Evolutionary conservation across 2,329 filamentous ascomycete species (phyloP).

Genomic region (Beauveria brongniartii): DNA sequence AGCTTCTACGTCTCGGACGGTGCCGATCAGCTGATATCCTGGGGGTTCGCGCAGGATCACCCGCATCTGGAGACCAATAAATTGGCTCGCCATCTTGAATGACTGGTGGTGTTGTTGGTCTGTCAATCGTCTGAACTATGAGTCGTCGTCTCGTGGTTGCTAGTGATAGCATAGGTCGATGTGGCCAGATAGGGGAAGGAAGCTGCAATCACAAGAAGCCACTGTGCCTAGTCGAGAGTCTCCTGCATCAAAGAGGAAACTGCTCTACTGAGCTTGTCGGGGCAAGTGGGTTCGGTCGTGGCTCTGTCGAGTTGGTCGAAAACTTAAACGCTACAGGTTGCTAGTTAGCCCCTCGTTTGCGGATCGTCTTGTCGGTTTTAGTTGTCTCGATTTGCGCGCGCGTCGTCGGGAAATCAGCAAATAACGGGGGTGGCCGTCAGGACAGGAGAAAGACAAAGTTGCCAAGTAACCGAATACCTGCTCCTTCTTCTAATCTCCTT

Average conservation of each 20-base stretch:
- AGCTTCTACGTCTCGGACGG: conserved; percentile 59
- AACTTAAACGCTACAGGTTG: neutral
- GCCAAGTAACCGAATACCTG: conserved; percentile 9
- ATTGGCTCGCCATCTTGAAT: conserved; percentile 47
- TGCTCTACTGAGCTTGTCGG: neutral
- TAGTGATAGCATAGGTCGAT: neutral
- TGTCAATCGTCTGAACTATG: neutral
- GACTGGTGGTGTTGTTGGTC: neutral
- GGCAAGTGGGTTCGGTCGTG: neutral
- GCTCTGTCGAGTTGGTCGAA: neutral
- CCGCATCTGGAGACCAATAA: conserved; percentile 68
- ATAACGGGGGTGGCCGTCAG: neutral
- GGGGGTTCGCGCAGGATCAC: conserved; percentile 62
- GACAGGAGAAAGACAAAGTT: neutral
- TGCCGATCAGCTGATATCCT: conserved; percentile 58
- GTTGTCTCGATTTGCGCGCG: neutral
- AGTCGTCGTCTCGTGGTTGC: neutral
- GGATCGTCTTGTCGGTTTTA: neutral
- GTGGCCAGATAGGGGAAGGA: neutral
- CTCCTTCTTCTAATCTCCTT: neutral
- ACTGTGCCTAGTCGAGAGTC: neutral
- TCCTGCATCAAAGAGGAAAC: conserved; percentile 5
- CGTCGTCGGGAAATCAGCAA: neutral
- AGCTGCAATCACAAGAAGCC: conserved; percentile 1
- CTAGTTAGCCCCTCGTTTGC: neutral